A percentile compares a stretch with the other conserved stretches of the same genome.
Evolutionary conservation across 2,329 filamentous ascomycete species (phyloP).

Genomic region (Talaromyces sp.): DNA sequence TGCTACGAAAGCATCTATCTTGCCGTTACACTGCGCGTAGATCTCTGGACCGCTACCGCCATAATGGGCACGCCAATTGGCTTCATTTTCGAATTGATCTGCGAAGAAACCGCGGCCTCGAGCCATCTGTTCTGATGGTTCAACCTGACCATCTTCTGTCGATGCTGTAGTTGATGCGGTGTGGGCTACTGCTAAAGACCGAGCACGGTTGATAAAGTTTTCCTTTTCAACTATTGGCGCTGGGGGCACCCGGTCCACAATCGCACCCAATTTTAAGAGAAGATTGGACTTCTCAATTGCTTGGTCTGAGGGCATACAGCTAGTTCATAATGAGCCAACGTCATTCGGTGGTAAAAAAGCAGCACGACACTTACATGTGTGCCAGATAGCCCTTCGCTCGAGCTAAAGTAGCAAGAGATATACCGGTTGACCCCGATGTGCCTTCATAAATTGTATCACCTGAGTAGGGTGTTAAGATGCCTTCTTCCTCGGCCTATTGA

Average conservation of each 20-base stretch:
- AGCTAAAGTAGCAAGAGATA: conserved; percentile 87
- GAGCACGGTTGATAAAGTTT: conserved; percentile 93
- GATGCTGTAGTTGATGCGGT: conserved; percentile 45
- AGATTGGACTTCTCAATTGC: conserved; percentile 85
- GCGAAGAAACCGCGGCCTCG: conserved; percentile 85
- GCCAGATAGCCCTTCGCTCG: conserved; percentile 86
- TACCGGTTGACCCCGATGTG: conserved; percentile 93
- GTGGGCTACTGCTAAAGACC: conserved; percentile 74
- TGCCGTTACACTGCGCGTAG: conserved; percentile 71
- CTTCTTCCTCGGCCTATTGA: conserved; percentile 71
- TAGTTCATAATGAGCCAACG: conserved; percentile 12
- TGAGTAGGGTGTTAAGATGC: conserved; percentile 73
- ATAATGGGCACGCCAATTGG: conserved; percentile 86
- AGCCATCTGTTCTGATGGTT: conserved; percentile 40
- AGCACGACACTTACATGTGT: conserved; percentile 74
- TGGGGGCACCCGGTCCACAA: conserved; percentile 87
- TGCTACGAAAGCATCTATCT: conserved; percentile 83
- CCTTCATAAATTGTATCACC: conserved; percentile 98
- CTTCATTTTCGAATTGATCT: conserved; percentile 90
- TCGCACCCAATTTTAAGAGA: conserved; percentile 83
- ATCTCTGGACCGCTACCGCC: conserved; percentile 88
- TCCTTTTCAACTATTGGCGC: conserved; percentile 90
- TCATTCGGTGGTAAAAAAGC: neutral
- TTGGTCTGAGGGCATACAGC: conserved; percentile 94
- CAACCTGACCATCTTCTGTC: conserved; percentile 16